Base-by-base conservation (phyloP, 2,329 filamentous ascomycete species). In the Zymoseptoria passerinii region DNA sequence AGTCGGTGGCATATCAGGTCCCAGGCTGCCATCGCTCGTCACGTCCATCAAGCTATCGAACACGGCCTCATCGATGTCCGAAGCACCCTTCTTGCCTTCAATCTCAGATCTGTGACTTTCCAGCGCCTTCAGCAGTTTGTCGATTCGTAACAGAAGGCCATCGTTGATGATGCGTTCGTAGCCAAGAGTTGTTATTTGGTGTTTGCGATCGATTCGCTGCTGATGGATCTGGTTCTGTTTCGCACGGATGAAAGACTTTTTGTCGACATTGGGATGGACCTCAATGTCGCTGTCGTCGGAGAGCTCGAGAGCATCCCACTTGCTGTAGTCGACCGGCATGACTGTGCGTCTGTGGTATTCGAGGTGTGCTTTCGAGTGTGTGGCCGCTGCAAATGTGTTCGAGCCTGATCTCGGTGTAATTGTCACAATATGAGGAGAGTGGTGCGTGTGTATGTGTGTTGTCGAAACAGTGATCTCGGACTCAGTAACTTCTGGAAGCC, bases 211-310 rank as follows among this genome's bases (percentile, higher is more conserved):
- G 66, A 86, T 81, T 57, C 94, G 87, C 73, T 96, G 88, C 71
- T 92, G 85, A 74, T 99, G 94, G 68, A 99, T 99, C 77, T 99
- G 92, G 68, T 86, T 88, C 78, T 97, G 94, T 77, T 99, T 99
- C 65, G 94, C 95, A 65, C 92, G 90, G 74, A 99, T 99, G 76
- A 99, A 99, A 61, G 92, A 97, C 54, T 88, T 85, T 76, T 99
- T 99, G 78, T 99, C 94, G 73, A 99, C 94, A 73, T 99, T 99
- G 61, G 94, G 94, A 75, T 99, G 94, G 54, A 97, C 94, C 77
- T 99, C 94, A 68, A 99, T 87, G 71, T 99, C 94, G 54, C 91
- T 96, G 76, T 99, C 94, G 76, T 99, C 94, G 70, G 90, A 96
- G 72, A 99, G 86, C 84, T 99, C 94, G 71, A 99, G 83, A 60